phyloP scores from a whole-genome alignment of 225 moss, liverwort and hornwort genomes.

The Physcomitrellopsis africana region DNA sequence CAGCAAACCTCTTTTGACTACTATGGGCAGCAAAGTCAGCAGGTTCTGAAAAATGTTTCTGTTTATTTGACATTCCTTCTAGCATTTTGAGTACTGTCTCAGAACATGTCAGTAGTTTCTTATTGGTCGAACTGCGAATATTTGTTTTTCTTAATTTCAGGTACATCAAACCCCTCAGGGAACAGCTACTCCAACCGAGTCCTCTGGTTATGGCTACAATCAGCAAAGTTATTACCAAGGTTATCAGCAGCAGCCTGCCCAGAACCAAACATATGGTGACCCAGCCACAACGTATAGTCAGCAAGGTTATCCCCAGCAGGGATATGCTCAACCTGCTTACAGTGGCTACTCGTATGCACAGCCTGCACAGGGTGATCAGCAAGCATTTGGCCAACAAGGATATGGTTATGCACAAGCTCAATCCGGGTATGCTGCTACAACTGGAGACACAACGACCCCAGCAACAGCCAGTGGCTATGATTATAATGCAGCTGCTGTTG shows the following conservation, averaged over 20 bases:
- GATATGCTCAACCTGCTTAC: conserved; percentile 87
- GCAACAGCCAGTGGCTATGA: conserved; percentile 78
- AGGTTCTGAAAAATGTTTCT: conserved; percentile 38
- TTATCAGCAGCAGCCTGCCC: conserved; percentile 84
- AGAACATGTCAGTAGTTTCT: not conserved
- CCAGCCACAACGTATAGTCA: conserved; percentile 76
- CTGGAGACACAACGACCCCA: conserved; percentile 68
- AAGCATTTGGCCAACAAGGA: conserved; percentile 78
- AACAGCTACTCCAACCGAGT: conserved; percentile 66
- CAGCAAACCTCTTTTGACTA: conserved; percentile 84
- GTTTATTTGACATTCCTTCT: not conserved
- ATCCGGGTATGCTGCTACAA: conserved; percentile 71
- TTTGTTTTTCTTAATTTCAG: conserved; percentile 19
- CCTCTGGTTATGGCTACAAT: conserved; percentile 83
- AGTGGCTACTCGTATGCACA: conserved; percentile 89
- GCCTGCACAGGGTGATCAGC: conserved; percentile 83
- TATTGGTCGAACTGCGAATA: too few species aligned
- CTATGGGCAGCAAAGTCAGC: conserved; percentile 88
- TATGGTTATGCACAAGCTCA: conserved; percentile 88
- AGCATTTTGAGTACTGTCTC: not conserved
- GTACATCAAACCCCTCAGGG: conserved; percentile 72
- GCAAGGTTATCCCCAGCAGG: conserved; percentile 88
- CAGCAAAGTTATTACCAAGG: conserved; percentile 92
- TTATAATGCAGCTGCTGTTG: conserved; percentile 71
- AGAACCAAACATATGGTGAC: conserved; percentile 75